Conservation (phyloP, 1,284 basidiomycete species). For the Cerrena zonata region DNA sequence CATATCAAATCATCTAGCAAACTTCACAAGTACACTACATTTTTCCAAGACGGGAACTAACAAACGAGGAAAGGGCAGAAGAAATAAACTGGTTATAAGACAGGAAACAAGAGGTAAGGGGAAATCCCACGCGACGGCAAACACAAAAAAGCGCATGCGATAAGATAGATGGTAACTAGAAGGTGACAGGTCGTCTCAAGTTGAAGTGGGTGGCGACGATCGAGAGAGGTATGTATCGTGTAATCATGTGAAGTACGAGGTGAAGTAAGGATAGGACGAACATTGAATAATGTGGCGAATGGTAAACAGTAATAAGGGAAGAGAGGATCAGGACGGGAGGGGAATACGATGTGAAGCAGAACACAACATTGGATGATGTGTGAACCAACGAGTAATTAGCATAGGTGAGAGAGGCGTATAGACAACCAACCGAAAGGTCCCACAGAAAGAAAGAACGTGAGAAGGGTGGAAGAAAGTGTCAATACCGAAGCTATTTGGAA, state of each 20-base stretch:
- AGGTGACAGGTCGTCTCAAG: too few relatives aligned
- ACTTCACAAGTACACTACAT: conserved; percentile 16
- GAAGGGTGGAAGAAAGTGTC: background rate
- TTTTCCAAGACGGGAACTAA: conserved; percentile 14
- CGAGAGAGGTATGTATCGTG: too few relatives aligned
- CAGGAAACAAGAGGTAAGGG: conserved; percentile 8
- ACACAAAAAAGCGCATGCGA: background rate
- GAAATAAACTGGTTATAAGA: conserved; percentile 9
- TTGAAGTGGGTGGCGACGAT: too few relatives aligned
- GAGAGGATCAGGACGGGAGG: background rate
- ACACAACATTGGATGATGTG: conserved; percentile 3
- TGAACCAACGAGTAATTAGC: conserved; percentile 6
- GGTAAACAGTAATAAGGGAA: background rate
- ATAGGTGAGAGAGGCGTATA: conserved; percentile 8
- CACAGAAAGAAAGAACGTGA: background rate
- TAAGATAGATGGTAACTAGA: background rate
- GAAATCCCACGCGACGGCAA: background rate
- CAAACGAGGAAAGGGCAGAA: conserved; percentile 7
- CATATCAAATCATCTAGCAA: background rate
- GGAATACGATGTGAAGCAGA: background rate
- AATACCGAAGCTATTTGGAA: too few relatives aligned
- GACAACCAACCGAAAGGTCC: background rate
- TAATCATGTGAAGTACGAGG: background rate
- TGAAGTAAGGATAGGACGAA: background rate
- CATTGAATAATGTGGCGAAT: background rate